Evolutionary conservation across 352 stramenopile genomes (phyloP), one percentile per base, ranked within the genome.

Genomic region (Phytophthora pseudosyringae): DNA sequence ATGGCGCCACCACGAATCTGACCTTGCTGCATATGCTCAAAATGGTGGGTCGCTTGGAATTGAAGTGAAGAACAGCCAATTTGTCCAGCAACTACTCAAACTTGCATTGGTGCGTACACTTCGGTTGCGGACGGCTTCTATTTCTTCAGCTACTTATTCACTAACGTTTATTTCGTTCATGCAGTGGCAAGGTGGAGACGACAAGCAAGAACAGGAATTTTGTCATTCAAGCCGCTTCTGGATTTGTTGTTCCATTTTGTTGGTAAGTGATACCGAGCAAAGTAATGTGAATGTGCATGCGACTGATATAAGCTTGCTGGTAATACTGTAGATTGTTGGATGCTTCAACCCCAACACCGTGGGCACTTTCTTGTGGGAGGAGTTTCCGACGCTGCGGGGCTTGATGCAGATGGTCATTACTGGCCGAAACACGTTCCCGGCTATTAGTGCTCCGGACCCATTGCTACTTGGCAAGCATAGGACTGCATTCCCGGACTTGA

Each of bases 371-470:
- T 64, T 94, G 45, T 96, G 88, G 88, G 66, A 80, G 16, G 73
- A 86, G 18, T 73, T 93, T 38, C 86, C 88, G 6, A 96, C 86
- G 5, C 50, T 96, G 28, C 82, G 88, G 6, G 71, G 81, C 13
- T 73, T 94, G 15, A 96, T 96, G 86, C 85, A 96, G 49, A 94
- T 96, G 88, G 67, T 80, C 6, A 96, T 96, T 43, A 92, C 88
- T 9, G 88, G 83, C 3, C 72, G 84, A 15, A 94, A 88, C 47
- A 67, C 73, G 21, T 93, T 93, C 48, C 86, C 86, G 9, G 80
- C 84, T 11, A 77, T 93, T 18, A 78, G 67, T 16, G 60, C 67
- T 6, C 47, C 76, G n/a, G 84, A 96, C 48, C 59, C 70, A 6
- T 57, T 77, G 41, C 59, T 96, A 11, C 83, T 93, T 39, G 88